Percentiles rank a stretch among this genome's conserved stretches.
Conservation (phyloP, 1,284 basidiomycete species). For the Fomitiporia mediterranea region DNA sequence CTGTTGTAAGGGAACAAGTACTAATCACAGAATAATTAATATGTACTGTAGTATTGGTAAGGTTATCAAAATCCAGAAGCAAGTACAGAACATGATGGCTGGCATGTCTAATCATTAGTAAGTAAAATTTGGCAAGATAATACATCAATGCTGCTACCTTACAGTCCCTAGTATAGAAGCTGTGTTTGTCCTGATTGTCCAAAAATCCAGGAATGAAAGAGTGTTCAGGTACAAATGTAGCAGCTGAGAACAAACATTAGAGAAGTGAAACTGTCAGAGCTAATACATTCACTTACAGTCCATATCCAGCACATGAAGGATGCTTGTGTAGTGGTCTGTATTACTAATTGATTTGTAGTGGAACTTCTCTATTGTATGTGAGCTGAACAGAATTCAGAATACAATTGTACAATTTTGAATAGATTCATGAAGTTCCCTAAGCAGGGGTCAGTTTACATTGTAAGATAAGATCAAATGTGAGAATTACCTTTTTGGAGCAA, state of each 20-base stretch:
- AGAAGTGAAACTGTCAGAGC: background rate
- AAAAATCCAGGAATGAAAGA: slow-evolving; percentile 11
- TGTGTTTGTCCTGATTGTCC: background rate
- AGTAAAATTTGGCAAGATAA: slow-evolving; percentile 20
- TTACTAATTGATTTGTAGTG: slow-evolving; percentile 14
- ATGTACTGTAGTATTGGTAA: slow-evolving; percentile 16
- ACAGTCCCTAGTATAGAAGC: background rate
- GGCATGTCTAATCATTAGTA: slow-evolving; percentile 17
- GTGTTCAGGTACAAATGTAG: slow-evolving; percentile 14
- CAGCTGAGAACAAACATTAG: slow-evolving; percentile 6
- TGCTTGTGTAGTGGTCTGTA: slow-evolving; percentile 7
- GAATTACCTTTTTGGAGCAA: slow-evolving; percentile 6
- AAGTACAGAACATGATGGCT: slow-evolving; percentile 21
- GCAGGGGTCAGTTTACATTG: background rate
- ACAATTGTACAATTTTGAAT: slow-evolving; percentile 14
- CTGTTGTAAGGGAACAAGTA: slow-evolving; percentile 14
- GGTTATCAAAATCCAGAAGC: slow-evolving; percentile 23
- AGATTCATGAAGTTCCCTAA: slow-evolving; percentile 12
- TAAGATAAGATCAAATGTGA: background rate
- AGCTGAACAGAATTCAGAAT: slow-evolving; percentile 21
- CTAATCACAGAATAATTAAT: slow-evolving; percentile 22
- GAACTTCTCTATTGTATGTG: slow-evolving; percentile 12
- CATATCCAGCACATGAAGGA: slow-evolving; percentile 16
- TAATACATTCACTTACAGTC: background rate
- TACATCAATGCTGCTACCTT: slow-evolving; percentile 12